These are phyloP conservation scores for Mariannaea sp. DNA, from an alignment of 2,329 filamentous ascomycete genomes.

Conservation along the genomic window DNA sequence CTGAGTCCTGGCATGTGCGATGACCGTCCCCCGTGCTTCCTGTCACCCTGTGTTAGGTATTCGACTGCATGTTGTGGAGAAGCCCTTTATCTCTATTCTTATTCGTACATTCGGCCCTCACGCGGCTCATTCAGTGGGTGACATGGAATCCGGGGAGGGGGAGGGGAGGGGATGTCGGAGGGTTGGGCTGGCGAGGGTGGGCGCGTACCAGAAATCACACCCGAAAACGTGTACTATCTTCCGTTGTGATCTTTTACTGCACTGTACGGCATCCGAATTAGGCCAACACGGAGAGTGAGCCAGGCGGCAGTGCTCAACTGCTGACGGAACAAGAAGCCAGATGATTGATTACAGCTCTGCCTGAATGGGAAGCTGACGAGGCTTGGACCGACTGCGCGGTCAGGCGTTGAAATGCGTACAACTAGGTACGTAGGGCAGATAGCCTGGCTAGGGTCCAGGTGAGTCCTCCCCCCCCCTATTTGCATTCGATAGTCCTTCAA, in stretches of 20 bases:
- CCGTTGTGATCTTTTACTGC: too few species aligned
- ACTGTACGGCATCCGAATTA: too few species aligned
- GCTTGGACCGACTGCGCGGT: conserved; percentile 8
- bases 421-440: too few species aligned
- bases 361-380: conserved; percentile 18
- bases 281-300: too few species aligned
- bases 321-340: too few species aligned
- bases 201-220: too few species aligned
- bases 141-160: background rate
- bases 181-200: too few species aligned
- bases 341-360: conserved; percentile 3
- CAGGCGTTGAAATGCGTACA: conserved; percentile 1
- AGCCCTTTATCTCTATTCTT: background rate
- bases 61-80: background rate
- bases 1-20: background rate
- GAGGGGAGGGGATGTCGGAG: too few species aligned
- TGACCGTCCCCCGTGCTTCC: background rate
- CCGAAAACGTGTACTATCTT: too few species aligned
- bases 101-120: background rate
- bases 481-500: background rate
- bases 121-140: background rate
- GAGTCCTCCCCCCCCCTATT: background rate
- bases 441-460: conserved; percentile 14
- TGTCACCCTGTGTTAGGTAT: too few species aligned
- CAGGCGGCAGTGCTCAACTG: conserved; percentile 4